Base-by-base conservation (phyloP, 495 filamentous ascomycete genomes). In the Neurospora sp. region DNA sequence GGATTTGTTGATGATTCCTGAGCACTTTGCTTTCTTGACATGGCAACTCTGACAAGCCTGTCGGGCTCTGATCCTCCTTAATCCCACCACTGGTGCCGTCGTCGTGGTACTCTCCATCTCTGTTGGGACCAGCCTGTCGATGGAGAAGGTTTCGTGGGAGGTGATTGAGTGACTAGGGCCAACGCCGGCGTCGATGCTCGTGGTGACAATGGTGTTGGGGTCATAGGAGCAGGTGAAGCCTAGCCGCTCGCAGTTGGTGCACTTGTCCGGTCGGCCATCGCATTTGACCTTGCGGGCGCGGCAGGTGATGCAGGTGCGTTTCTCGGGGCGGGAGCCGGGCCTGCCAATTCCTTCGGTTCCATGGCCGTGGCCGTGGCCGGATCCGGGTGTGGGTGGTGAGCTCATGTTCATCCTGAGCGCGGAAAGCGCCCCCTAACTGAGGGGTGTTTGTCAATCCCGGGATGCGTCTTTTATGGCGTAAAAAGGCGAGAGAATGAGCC, bases 221-320 rank as follows among this genome's bases (percentile, higher is more conserved):
- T 85, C 82, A 72, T 85, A 86, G n/a, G 83, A 83, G 70, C 84
- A 86, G 44, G 78, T 78, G 71, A 86, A 85, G 42, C 83, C 83
- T 12, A 86, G 80, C 11, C 84, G 84, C 70, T 85, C 83, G 75
- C 84, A 86, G 77, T 85, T 85, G 74, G 81, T 79, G 73, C 84
- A 86, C 70, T 81, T 75, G 20, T 78, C 79, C 16, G 80, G 83
- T 0, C 81, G 81, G 12, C 84, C 84, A 69, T 86, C 84, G 75
- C 84, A 86, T 35, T 84, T 83, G 18, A 86, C 84, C 76, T 86
- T 86, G 73, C 84, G 83, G 38, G 81, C 80, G 14, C 84, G 83
- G 73, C 84, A 86, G 10, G 84, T 84, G 72, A 82, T 78, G 75
- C 84, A 85, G 38, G 84, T 86, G 44, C 53, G 53, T 61, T 61